phyloP scores from a whole-genome alignment of 176 grass and related monocot genomes.

The Zoysia pacifica region DNA sequence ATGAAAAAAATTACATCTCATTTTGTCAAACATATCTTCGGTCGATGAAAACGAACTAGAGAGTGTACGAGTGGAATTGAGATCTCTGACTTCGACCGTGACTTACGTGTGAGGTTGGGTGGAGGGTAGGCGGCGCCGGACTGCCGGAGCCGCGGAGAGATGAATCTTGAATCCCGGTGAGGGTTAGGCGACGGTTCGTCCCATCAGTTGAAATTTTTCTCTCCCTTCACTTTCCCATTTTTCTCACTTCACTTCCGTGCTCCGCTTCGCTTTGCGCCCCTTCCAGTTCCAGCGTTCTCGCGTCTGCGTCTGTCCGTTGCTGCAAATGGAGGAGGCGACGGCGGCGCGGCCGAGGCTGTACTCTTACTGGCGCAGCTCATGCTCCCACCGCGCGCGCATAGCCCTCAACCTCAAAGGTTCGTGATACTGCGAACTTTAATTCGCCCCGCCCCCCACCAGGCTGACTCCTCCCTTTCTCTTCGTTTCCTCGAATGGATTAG shows the following conservation, averaged over 20 bases:
- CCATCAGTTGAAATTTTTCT: too few species aligned
- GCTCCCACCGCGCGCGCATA: slow-evolving; percentile 64
- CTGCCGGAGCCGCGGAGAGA: too few species aligned
- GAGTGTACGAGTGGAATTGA: too few species aligned
- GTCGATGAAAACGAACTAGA: too few species aligned
- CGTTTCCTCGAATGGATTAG: not conserved
- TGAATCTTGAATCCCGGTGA: too few species aligned
- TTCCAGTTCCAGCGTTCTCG: not conserved
- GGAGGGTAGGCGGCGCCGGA: too few species aligned
- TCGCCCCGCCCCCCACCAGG: not conserved
- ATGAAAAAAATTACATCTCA: too few species aligned
- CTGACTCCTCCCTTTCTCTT: not conserved
- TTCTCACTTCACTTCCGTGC: slow-evolving; percentile 6
- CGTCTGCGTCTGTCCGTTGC: not conserved
- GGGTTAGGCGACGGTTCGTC: too few species aligned
- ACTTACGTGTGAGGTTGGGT: too few species aligned
- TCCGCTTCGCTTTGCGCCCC: not conserved
- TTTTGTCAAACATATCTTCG: too few species aligned
- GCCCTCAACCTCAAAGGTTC: slow-evolving; percentile 73
- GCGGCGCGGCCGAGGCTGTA: slow-evolving; percentile 33
- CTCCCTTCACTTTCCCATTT: too few species aligned
- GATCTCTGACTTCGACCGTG: too few species aligned
- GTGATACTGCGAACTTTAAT: not conserved
- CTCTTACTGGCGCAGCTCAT: slow-evolving; percentile 67
- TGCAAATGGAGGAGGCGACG: slow-evolving; percentile 27